Evolutionary conservation across 139 green algal genomes (phyloP).

Genomic region (Penium margaritaceum): DNA sequence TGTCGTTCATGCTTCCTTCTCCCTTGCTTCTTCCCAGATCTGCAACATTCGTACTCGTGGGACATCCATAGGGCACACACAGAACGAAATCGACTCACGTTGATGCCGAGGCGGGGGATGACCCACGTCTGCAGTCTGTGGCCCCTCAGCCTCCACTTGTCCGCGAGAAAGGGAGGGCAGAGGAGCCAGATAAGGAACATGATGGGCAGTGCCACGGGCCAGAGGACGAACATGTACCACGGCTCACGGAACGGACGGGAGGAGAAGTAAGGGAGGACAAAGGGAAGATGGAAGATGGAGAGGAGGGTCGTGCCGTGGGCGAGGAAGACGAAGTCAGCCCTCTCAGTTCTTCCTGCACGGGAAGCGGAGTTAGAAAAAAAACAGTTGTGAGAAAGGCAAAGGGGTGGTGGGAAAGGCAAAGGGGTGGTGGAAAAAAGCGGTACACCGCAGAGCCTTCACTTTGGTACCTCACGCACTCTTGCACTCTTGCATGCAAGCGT

Average conservation of each 20-base stretch:
- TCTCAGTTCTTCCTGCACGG: slow-evolving; percentile 20
- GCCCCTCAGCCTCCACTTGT: slow-evolving; percentile 32
- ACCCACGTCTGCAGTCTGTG: slow-evolving; percentile 39
- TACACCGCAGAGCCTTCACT: too few relatives aligned
- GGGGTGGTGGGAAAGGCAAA: too few relatives aligned
- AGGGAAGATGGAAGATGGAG: slow-evolving; percentile 49
- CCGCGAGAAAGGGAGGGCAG: slow-evolving; percentile 26
- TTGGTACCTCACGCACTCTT: too few relatives aligned
- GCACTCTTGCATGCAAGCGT: too few relatives aligned
- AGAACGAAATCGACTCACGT: slow-evolving; percentile 29
- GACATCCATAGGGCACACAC: too few relatives aligned
- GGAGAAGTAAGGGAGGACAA: slow-evolving; percentile 32
- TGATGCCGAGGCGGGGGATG: slow-evolving; percentile 39
- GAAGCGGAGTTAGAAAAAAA: too few relatives aligned
- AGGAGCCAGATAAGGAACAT: slow-evolving; percentile 37
- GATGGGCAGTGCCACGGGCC: slow-evolving; percentile 25
- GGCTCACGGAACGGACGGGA: slow-evolving; percentile 23
- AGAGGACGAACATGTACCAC: slow-evolving; percentile 46
- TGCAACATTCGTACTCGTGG: too few relatives aligned
- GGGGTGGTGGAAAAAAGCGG: too few relatives aligned
- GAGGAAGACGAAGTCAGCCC: slow-evolving; percentile 47
- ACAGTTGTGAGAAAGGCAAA: too few relatives aligned
- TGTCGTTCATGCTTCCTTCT: too few relatives aligned
- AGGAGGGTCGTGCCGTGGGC: slow-evolving; percentile 50
- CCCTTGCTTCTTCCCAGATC: too few relatives aligned